phyloP scores from a whole-genome alignment of 2,329 filamentous ascomycete species.

The Chrysoporthe cubensis region DNA sequence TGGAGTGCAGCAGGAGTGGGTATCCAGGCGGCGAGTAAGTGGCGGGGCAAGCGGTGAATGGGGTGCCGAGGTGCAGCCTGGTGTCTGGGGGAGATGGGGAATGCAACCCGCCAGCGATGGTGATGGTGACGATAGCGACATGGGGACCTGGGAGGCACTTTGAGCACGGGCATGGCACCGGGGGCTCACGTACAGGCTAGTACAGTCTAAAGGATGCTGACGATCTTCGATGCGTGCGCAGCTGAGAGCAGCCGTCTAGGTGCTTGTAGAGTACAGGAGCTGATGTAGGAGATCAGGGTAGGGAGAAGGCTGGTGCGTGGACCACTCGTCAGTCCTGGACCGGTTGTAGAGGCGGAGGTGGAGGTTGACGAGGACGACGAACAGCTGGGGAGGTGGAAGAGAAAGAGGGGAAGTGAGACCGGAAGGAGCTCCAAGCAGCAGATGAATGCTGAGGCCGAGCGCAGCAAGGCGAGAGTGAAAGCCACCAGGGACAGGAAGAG shows the following conservation, averaged over 20 bases:
- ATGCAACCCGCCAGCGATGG: background rate
- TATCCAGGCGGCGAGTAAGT: conserved; percentile 9
- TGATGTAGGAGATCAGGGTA: background rate
- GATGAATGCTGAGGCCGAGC: background rate
- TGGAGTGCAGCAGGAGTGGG: conserved; percentile 11
- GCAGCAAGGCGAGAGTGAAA: background rate
- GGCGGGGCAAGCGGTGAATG: conserved; percentile 14
- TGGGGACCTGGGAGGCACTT: background rate
- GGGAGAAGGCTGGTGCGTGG: background rate
- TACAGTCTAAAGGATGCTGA: background rate
- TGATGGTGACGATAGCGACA: background rate
- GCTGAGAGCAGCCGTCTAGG: conserved; percentile 11
- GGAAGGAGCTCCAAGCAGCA: conserved; percentile 12
- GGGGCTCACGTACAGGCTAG: background rate
- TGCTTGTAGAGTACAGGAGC: background rate
- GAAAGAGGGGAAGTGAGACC: conserved; percentile 20
- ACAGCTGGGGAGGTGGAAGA: conserved; percentile 10
- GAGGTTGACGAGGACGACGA: background rate
- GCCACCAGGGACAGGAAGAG: background rate
- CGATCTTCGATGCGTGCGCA: background rate
- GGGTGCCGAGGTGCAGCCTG: conserved; percentile 10
- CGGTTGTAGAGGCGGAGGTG: background rate
- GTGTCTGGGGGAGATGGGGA: background rate
- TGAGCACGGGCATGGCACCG: background rate
- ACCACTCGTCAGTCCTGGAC: no score